Evolutionary conservation across 495 filamentous ascomycete species (phyloP).

Genomic region (Parathielavia appendiculata): DNA sequence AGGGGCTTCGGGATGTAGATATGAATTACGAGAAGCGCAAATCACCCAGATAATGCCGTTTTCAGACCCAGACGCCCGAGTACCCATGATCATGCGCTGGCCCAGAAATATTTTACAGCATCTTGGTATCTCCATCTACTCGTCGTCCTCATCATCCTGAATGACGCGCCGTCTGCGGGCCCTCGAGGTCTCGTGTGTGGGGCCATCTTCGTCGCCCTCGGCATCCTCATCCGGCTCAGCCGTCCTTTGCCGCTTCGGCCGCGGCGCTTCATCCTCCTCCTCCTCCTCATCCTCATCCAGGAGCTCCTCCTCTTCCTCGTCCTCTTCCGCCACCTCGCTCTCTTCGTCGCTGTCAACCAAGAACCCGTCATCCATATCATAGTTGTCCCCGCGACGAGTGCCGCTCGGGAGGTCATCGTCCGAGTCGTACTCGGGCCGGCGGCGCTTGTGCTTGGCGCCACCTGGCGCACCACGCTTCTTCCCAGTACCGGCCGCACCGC

Average conservation of each 20-base stretch:
- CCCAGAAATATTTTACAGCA: conserved; percentile 8
- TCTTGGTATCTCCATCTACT: not conserved
- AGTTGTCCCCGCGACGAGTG: conserved; percentile 68
- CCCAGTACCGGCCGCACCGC: conserved; percentile 27
- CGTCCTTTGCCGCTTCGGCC: conserved; percentile 47
- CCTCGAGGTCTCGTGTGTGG: conserved; percentile 31
- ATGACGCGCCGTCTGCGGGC: conserved; percentile 42
- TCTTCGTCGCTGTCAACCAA: conserved; percentile 70
- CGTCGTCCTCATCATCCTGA: conserved; percentile 45
- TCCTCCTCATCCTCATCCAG: conserved; percentile 46
- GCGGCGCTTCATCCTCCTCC: conserved; percentile 44
- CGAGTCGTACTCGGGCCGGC: conserved; percentile 51
- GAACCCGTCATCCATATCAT: conserved; percentile 76
- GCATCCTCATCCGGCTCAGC: conserved; percentile 41
- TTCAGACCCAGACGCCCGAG: conserved; percentile 7
- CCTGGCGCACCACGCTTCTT: conserved; percentile 44
- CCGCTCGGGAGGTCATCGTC: conserved; percentile 63
- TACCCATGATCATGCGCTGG: conserved; percentile 7
- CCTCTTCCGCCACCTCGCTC: conserved; percentile 56
- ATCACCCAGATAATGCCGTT: not conserved
- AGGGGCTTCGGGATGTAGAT: no score
- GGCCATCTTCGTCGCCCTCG: conserved; percentile 35
- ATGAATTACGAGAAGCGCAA: not conserved
- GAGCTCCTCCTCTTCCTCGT: conserved; percentile 53
- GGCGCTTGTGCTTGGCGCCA: conserved; percentile 38